A percentile compares a stretch with the other conserved stretches of the same genome.
Evolutionary conservation across 2,329 filamentous ascomycete species (phyloP).

Genomic region (Hansfordia pulvinata): DNA sequence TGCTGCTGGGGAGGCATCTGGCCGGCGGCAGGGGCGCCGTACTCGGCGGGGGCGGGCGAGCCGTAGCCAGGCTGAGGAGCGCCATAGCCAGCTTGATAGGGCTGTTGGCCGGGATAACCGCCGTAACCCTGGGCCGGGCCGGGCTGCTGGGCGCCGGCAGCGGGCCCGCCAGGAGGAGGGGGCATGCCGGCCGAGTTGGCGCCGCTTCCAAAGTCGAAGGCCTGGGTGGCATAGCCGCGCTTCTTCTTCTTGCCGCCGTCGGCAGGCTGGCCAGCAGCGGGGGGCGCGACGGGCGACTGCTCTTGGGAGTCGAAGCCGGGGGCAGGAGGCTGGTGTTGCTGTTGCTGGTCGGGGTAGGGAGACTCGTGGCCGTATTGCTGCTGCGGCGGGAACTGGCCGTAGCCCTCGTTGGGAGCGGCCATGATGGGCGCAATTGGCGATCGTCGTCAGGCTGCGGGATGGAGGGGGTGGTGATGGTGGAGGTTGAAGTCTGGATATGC

Average conservation of each 20-base stretch:
- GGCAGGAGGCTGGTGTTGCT: too few species aligned
- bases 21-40: conserved; percentile 10
- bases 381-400: conserved; percentile 32
- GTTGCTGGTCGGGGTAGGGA: conserved; percentile 23
- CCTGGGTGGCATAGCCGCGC: conserved; percentile 84
- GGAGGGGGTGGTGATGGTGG: conserved; percentile 1
- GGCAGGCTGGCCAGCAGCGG: conserved; percentile 15
- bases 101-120: conserved; percentile 36
- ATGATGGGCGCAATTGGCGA: too few species aligned
- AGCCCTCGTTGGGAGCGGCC: conserved; percentile 42
- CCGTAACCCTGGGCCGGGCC: conserved; percentile 38
- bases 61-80: conserved; percentile 27
- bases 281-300: conserved; percentile 20
- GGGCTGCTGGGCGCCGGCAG: conserved; percentile 26
- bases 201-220: conserved; percentile 82
- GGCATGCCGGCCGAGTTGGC: conserved; percentile 54
- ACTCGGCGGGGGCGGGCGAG: neutral
- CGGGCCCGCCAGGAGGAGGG: conserved; percentile 24
- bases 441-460: conserved; percentile 20
- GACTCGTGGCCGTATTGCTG: conserved; percentile 26
- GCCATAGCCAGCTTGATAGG: conserved; percentile 23
- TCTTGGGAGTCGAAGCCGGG: conserved; percentile 23
- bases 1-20: conserved; percentile 20
- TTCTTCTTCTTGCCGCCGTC: conserved; percentile 68
- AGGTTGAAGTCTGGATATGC: neutral